A percentile compares a stretch with the other conserved stretches of the same genome.
Evolutionary conservation across 306 rosid genomes (phyloP).

Genomic region (Oemleria cerasiformis): DNA sequence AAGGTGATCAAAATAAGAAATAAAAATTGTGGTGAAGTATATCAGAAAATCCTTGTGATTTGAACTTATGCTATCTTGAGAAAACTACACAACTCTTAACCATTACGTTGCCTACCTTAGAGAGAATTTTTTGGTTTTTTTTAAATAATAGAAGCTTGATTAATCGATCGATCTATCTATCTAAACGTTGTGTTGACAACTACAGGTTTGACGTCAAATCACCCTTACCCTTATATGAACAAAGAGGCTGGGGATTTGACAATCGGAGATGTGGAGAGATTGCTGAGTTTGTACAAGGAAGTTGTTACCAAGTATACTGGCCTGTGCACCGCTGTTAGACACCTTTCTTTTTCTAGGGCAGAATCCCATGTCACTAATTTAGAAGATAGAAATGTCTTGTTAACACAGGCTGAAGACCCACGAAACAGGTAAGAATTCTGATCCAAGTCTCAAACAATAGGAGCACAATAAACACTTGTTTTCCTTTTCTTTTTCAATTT

Average conservation of each 20-base stretch:
- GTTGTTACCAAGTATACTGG: conserved; percentile 49
- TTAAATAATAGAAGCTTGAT: not conserved
- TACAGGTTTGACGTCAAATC: conserved; percentile 35
- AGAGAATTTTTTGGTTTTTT: not conserved
- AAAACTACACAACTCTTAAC: too few relatives aligned
- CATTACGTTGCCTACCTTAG: too few relatives aligned
- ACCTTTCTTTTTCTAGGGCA: conserved; percentile 35
- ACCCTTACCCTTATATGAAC: conserved; percentile 60
- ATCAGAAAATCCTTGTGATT: too few relatives aligned
- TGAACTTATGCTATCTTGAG: too few relatives aligned
- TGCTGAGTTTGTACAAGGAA: conserved; percentile 50
- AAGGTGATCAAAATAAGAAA: too few relatives aligned
- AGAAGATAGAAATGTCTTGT: conserved; percentile 16
- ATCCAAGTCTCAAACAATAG: not conserved
- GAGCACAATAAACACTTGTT: not conserved
- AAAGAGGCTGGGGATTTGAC: conserved; percentile 53
- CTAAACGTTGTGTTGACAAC: conserved; percentile 6
- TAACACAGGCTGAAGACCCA: not conserved
- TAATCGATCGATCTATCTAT: not conserved
- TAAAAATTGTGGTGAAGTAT: too few relatives aligned
- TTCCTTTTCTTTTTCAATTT: not conserved
- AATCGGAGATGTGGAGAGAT: conserved; percentile 47
- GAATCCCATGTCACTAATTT: conserved; percentile 34
- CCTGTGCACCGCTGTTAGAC: conserved; percentile 36
- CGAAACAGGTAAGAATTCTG: conserved; percentile 8